phyloP scores from a whole-genome alignment of 1,284 basidiomycete genomes.

The Puccinia brachypodii region DNA sequence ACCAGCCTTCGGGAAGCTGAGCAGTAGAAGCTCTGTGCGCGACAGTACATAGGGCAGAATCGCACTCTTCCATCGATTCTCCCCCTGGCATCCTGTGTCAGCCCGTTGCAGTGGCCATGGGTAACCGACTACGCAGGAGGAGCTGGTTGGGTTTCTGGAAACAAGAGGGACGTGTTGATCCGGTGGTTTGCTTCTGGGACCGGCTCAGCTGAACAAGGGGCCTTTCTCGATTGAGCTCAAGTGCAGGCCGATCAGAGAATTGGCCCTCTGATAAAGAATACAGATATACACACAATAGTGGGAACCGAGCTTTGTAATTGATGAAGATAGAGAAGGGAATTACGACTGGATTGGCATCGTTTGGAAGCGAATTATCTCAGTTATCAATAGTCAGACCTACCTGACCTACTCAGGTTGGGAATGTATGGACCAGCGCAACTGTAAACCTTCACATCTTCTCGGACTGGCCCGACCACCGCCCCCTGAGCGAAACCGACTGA shows the following conservation, averaged over 20 bases:
- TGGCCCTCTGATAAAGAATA: not conserved
- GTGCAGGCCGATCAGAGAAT: not conserved
- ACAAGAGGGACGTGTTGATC: not conserved
- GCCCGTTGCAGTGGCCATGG: not conserved
- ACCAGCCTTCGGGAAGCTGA: not conserved
- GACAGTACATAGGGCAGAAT: not conserved
- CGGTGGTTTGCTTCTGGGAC: not conserved
- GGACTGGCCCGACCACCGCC: not conserved
- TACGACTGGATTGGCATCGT: not conserved
- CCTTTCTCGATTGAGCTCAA: not conserved
- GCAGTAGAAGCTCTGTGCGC: slow-evolving; percentile 9
- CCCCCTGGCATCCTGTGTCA: not conserved
- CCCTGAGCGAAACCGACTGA: slow-evolving; percentile 9
- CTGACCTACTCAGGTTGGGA: not conserved
- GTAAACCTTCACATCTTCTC: not conserved
- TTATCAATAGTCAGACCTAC: not conserved
- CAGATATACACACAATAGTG: not conserved
- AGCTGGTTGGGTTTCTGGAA: not conserved
- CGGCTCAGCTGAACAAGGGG: not conserved
- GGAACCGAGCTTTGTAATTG: not conserved
- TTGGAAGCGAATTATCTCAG: not conserved
- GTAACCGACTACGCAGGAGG: not conserved
- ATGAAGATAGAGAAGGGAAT: not conserved
- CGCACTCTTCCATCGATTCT: not conserved
- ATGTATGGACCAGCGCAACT: slow-evolving; percentile 1